Percentiles rank a stretch among this genome's conserved stretches.
These are phyloP conservation scores for Aureobasidium sp. DNA, from an alignment of 2,329 filamentous ascomycete genomes.

Conservation along the genomic window DNA sequence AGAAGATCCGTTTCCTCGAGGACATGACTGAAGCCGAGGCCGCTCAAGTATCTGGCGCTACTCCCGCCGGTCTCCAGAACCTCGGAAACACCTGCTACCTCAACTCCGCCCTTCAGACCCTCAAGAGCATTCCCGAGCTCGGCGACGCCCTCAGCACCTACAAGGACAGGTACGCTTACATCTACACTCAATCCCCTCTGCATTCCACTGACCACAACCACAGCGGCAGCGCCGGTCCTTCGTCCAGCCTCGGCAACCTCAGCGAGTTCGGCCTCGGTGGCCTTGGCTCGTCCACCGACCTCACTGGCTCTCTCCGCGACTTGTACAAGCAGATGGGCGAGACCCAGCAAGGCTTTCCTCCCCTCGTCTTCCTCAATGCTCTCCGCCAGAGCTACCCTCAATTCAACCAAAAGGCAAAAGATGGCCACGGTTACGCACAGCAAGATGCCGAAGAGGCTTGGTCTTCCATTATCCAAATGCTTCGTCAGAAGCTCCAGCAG, in stretches of 20 bases:
- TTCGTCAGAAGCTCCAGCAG: slow-evolving; percentile 68
- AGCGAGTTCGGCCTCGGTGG: slow-evolving; percentile 52
- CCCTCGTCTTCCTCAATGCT: slow-evolving; percentile 73
- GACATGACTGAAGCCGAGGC: slow-evolving; percentile 96
- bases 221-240: slow-evolving; percentile 5
- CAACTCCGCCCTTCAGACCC: slow-evolving; percentile 91
- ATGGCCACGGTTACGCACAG: slow-evolving; percentile 82
- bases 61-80: slow-evolving; percentile 81
- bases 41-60: slow-evolving; percentile 74
- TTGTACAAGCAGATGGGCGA: slow-evolving; percentile 85
- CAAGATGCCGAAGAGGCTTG: slow-evolving; percentile 98
- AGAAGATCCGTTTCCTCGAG: slow-evolving; percentile 81
- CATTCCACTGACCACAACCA: neutral
- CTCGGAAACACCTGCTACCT: slow-evolving; percentile 97
- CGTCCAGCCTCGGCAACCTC: slow-evolving; percentile 34
- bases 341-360: slow-evolving; percentile 80
- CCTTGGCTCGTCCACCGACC: slow-evolving; percentile 56
- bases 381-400: slow-evolving; percentile 78
- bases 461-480: slow-evolving; percentile 84
- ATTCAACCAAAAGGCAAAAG: slow-evolving; percentile 82
- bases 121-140: slow-evolving; percentile 84
- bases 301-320: slow-evolving; percentile 70
- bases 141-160: slow-evolving; percentile 70
- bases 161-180: slow-evolving; percentile 24
- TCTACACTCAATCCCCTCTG: neutral